Conservation (phyloP, 257 asterid species). For the Przewalskia tangutica region DNA sequence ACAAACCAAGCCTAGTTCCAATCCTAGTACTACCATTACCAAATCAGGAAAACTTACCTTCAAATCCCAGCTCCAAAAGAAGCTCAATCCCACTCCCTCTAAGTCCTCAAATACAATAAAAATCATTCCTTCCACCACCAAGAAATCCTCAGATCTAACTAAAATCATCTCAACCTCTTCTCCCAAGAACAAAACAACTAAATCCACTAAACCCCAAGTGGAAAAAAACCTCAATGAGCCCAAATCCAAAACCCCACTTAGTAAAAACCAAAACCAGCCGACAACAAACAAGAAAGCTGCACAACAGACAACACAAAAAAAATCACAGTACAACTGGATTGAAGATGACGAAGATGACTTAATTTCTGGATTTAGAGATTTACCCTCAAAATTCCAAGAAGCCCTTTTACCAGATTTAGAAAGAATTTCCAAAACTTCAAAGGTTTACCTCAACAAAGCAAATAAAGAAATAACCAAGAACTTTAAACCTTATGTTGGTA, state of each 20-base stretch:
- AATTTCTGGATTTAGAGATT: conserved; percentile 53
- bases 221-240: background rate
- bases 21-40: background rate
- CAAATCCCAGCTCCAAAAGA: conserved; percentile 40
- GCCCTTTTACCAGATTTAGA: conserved; percentile 70
- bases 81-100: conserved; percentile 54
- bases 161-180: conserved; percentile 11
- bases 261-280: background rate
- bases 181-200: conserved; percentile 45
- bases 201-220: background rate
- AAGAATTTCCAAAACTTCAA: conserved; percentile 59
- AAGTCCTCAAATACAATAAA: conserved; percentile 40
- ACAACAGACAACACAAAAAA: conserved; percentile 17
- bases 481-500: conserved; percentile 74
- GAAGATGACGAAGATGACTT: conserved; percentile 48
- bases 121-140: conserved; percentile 11
- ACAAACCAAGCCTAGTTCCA: conserved; percentile 17
- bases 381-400: conserved; percentile 73
- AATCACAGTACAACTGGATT: conserved; percentile 22
- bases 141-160: conserved; percentile 50
- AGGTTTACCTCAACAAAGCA: conserved; percentile 43
- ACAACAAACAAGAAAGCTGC: background rate
- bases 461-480: conserved; percentile 69
- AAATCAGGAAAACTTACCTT: conserved; percentile 9
- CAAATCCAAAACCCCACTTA: background rate